Base-by-base conservation (phyloP, 2,329 filamentous ascomycete genomes). In the Massarina eburnea region DNA sequence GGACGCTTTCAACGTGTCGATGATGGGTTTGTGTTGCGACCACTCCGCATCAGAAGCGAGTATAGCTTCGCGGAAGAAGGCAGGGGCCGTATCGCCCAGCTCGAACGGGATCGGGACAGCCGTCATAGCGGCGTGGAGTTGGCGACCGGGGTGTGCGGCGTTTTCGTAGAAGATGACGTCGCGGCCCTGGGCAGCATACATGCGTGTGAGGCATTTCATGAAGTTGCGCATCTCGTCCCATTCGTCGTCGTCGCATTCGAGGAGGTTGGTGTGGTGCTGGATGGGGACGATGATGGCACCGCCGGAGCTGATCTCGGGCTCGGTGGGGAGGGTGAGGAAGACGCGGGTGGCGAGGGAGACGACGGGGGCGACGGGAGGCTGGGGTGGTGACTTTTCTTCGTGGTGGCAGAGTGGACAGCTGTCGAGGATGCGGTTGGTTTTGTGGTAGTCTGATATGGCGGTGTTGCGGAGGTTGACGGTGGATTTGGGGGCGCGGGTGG, bases 191-290 rank as follows among this genome's bases (percentile, higher is more conserved):
- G 91, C 88, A 73, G 95, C 90, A 71, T 97, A 99, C 82, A 96
- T 87, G 35, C 92, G 84, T 4, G 88, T 96, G 17, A 99, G 79
- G 47, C 84, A 88, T 75, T 99, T 99, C 92, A 97, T 97, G 67
- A 99, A 99, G 70, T 99, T 99, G 54, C 94, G 88, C 5, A 99
- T 86, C 71, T 99, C 94, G 66, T 99, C 94, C 95, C 95, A 99
- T 68, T 99, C 94, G 65, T 99, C 94, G 64, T 99, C 92, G 70
- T 97, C 92, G 70, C 94, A 99, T 70, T 96, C 92, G n/a, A 99
- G 76, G 0, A 99, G 82, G 67, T 97, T 99, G 19, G 79, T 84
- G 41, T 86, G 85, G 67, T 99, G 94, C 57, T 91, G 83, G 18
- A 94, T 83, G 5, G 94, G 94, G 3, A 91, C 90, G 51, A 99